Percentiles rank a stretch among this genome's conserved stretches.
Conservation (phyloP, 768 basidiomycete species). For the Calocybe indica region DNA sequence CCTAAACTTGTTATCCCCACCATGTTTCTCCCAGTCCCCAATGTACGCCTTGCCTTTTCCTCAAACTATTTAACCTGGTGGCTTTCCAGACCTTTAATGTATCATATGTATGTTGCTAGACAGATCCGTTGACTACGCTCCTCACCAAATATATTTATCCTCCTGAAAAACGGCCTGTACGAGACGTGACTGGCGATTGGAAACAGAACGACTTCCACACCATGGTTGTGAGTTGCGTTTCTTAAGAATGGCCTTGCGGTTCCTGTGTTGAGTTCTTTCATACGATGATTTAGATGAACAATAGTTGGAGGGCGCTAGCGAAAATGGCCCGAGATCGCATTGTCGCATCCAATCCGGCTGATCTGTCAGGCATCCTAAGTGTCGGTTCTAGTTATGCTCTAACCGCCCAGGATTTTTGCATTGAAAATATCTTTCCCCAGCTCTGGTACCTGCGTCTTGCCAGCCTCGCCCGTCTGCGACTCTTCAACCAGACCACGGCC, state of each 20-base stretch:
- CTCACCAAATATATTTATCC: slow-evolving; percentile 80
- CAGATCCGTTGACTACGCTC: slow-evolving; percentile 76
- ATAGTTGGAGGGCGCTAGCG: slow-evolving; percentile 84
- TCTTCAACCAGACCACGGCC: slow-evolving; percentile 83
- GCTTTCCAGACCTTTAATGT: slow-evolving; percentile 47
- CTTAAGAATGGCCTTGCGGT: slow-evolving; percentile 10
- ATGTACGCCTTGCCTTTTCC: slow-evolving; percentile 62
- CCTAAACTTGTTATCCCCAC: slow-evolving; percentile 67
- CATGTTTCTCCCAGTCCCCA: slow-evolving; percentile 87
- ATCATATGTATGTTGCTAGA: slow-evolving; percentile 49
- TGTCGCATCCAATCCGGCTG: slow-evolving; percentile 63
- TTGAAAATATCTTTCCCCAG: slow-evolving; percentile 25
- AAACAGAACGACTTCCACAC: slow-evolving; percentile 67
- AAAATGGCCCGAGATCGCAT: slow-evolving; percentile 78
- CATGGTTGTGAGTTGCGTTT: slow-evolving; percentile 59
- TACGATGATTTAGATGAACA: slow-evolving; percentile 58
- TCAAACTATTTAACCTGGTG: slow-evolving; percentile 53
- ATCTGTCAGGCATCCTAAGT: slow-evolving; percentile 44
- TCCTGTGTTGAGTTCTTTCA: slow-evolving; percentile 12
- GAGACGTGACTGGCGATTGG: slow-evolving; percentile 76
- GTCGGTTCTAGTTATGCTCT: too few relatives aligned
- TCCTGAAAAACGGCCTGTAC: slow-evolving; percentile 64
- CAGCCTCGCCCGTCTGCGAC: slow-evolving; percentile 70
- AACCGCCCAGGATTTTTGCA: not conserved
- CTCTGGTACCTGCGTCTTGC: slow-evolving; percentile 83